Base-by-base conservation (phyloP, 257 asterid species). In the Leonotis leonurus region DNA sequence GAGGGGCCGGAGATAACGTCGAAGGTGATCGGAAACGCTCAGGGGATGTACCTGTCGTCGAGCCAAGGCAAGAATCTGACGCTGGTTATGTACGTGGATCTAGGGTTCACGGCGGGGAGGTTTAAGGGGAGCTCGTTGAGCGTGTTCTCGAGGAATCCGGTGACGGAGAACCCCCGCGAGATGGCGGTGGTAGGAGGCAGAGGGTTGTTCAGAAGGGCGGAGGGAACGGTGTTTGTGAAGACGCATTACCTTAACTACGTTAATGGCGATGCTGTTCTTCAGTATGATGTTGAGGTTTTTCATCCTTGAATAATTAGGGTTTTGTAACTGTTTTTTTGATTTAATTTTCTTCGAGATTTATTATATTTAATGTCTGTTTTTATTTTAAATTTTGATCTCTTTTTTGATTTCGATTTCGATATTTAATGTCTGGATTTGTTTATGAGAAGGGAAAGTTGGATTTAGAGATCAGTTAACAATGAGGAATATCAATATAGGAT, bases 111-210 rank as follows among this genome's bases (percentile, higher is more conserved):
- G 3, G 16, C 20, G 0, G 82, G 82, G 0, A 6, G 45, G 56
- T 71, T 68, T 43, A 65, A 73, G 0, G 82, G 85, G 64, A 76
- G 82, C 25, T 80, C 85, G 9, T 11, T 80, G 1, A 76, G 82
- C 41, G 85, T 80, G 67, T 68, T 80, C 13, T 77, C 86, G 68
- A 77, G 86, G 77, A 80, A 80, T 59, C 86, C 83, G 63, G 35
- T 80, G 10, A 71, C 67, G 67, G 86, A 80, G 77, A 60, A 4
- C 22, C 50, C 7, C 30, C 75, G 86, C 0, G 86, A 80, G 57
- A 4, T 80, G 70, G 86, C 80, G 43, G 77, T 77, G 49, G 85
- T 80, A 4, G 84, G 85, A 1, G 83, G 86, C 13, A 70, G 80
- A 12, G 83, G 85, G 63, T 56, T 3, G 64, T 79, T 76, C 57